A percentile compares a stretch with the other conserved stretches of the same genome.
phyloP scores from a whole-genome alignment of 192 early-diverging fungal genomes.

The Entomortierella beljakovae region DNA sequence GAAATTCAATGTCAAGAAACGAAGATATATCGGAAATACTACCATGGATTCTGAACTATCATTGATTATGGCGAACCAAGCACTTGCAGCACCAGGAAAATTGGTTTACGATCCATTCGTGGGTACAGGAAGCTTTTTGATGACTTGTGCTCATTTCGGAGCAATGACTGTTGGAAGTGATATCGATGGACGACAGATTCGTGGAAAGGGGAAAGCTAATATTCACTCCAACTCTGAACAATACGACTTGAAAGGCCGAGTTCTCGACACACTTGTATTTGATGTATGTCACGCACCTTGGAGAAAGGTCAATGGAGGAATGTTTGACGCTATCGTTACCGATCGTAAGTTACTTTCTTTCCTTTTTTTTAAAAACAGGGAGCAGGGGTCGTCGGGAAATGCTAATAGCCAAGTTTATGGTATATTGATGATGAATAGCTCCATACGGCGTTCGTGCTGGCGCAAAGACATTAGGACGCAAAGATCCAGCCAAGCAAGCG shows the following conservation, averaged over 20 bases:
- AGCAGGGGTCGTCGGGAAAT: too few species aligned
- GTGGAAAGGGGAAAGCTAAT: conserved; percentile 76
- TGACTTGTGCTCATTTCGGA: conserved; percentile 96
- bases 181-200: conserved; percentile 98
- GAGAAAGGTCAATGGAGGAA: conserved; percentile 61
- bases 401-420: background rate
- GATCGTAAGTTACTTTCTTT: conserved; percentile 64
- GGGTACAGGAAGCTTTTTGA: conserved; percentile 93
- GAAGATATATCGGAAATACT: conserved; percentile 95
- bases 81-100: conserved; percentile 78
- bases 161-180: conserved; percentile 92
- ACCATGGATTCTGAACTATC: conserved; percentile 99
- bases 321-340: conserved; percentile 93
- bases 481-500: conserved; percentile 59
- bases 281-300: conserved; percentile 92
- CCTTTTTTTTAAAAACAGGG: background rate
- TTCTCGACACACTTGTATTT: conserved; percentile 87
- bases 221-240: conserved; percentile 87
- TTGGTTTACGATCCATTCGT: conserved; percentile 97
- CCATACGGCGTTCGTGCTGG: conserved; percentile 98
- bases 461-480: conserved; percentile 89
- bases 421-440: conserved; percentile 51
- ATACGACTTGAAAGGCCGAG: conserved; percentile 76
- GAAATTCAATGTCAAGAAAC: conserved; percentile 95
- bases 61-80: conserved; percentile 96